Percentiles rank a stretch among this genome's conserved stretches.
phyloP scores from a whole-genome alignment of 768 basidiomycete genomes.

The Pisolithus orientalis region DNA sequence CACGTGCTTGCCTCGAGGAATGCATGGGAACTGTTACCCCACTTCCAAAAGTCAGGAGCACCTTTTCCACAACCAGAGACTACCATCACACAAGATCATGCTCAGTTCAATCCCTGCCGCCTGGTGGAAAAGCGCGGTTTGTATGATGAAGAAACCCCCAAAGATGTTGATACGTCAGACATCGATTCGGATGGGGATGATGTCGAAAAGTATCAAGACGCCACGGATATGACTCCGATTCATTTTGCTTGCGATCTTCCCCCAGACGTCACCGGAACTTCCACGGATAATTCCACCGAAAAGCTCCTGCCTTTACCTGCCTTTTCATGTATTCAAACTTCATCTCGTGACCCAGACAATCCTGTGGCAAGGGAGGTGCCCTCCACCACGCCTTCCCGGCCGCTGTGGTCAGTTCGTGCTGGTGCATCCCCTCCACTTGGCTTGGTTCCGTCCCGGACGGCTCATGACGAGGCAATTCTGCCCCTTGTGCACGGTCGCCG shows the following conservation, averaged over 20 bases:
- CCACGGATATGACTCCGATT: slow-evolving; percentile 22
- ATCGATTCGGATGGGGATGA: slow-evolving; percentile 21
- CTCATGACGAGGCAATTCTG: slow-evolving; percentile 4
- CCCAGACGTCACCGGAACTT: slow-evolving; percentile 7
- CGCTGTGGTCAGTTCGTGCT: slow-evolving; percentile 27
- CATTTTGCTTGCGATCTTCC: slow-evolving; percentile 14
- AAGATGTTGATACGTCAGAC: slow-evolving; percentile 13
- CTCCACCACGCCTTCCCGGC: slow-evolving; percentile 12
- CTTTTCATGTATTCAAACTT: slow-evolving; percentile 1
- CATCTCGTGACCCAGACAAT: slow-evolving; percentile 3
- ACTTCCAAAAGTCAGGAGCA: slow-evolving; percentile 6
- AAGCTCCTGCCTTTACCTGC: slow-evolving; percentile 3
- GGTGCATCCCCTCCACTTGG: slow-evolving; percentile 16
- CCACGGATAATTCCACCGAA: slow-evolving; percentile 7
- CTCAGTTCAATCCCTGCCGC: background rate
- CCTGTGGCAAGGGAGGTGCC: slow-evolving; percentile 10
- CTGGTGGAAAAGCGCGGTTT: background rate
- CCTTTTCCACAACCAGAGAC: background rate
- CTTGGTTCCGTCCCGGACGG: slow-evolving; percentile 6
- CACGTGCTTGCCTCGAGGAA: slow-evolving; percentile 15
- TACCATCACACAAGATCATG: background rate
- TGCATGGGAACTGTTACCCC: slow-evolving; percentile 19
- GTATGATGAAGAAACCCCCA: slow-evolving; percentile 1
- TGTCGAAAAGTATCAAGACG: slow-evolving; percentile 25
- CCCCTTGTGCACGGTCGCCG: slow-evolving; percentile 16